Evolutionary conservation across 305 asterid species (phyloP).

Genomic region (Plantago coronopus): DNA sequence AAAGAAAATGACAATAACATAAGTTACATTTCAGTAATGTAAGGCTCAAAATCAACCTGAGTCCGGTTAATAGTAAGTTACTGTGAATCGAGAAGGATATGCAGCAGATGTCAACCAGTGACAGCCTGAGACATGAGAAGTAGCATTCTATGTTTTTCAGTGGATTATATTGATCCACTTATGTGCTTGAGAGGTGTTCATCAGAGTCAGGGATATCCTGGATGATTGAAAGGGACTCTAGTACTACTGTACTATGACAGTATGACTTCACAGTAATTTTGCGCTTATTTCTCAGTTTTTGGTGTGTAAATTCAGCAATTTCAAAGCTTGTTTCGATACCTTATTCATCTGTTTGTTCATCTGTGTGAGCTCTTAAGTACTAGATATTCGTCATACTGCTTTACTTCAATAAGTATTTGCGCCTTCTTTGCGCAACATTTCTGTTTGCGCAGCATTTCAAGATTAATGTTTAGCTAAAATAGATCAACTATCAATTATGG

Average conservation of each 20-base stretch:
- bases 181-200: neutral
- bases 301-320: too few species aligned
- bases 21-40: neutral
- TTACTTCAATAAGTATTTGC: too few species aligned
- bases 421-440: neutral
- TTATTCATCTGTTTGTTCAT: too few species aligned
- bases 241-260: neutral
- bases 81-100: neutral
- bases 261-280: neutral
- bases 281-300: too few species aligned
- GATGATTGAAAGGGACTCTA: neutral
- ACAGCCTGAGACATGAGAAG: neutral
- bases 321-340: too few species aligned
- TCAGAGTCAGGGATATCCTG: neutral
- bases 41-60: neutral
- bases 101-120: neutral
- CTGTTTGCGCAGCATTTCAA: neutral
- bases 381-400: too few species aligned
- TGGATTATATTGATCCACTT: neutral
- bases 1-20: neutral
- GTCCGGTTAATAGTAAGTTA: neutral
- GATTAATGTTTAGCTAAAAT: neutral
- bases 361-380: too few species aligned
- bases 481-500: too few species aligned
- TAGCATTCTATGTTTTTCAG: neutral